These are phyloP conservation scores for Gracilaria domingensis DNA, from an alignment of 23 red algal species.

Conservation along the genomic window DNA sequence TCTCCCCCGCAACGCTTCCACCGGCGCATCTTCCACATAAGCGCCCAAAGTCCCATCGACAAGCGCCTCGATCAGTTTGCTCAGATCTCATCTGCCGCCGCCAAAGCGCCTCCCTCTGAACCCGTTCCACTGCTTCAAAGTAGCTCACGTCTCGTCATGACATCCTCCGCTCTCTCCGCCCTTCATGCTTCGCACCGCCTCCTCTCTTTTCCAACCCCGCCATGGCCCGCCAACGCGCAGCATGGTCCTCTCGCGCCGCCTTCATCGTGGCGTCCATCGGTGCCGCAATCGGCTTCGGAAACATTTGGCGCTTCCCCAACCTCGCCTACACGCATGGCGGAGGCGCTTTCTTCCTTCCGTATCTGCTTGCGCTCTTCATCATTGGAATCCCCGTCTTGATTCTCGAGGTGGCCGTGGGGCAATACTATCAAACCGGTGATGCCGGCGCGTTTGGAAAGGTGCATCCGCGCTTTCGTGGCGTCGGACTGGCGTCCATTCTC, in stretches of 20 bases:
- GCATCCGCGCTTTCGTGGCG: conserved; percentile 43
- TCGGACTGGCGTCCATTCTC: conserved; percentile 49
- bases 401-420: conserved; percentile 62
- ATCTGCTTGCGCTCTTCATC: conserved; percentile 61
- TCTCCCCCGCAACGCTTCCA: too few species aligned
- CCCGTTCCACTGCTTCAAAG: too few species aligned
- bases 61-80: too few species aligned
- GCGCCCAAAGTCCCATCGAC: too few species aligned
- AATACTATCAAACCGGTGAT: conserved; percentile 68
- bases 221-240: conserved; percentile 8
- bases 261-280: conserved; percentile 62
- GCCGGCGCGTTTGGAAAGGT: conserved; percentile 60
- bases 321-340: conserved; percentile 54
- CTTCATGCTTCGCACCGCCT: too few species aligned
- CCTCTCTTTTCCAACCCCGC: neutral
- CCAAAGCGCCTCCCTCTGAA: too few species aligned
- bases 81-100: too few species aligned
- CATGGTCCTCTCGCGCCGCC: conserved; percentile 49
- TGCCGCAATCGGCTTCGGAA: conserved; percentile 47
- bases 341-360: conserved; percentile 69
- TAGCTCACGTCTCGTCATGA: too few species aligned
- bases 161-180: too few species aligned
- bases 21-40: too few species aligned
- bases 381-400: conserved; percentile 65
- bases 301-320: conserved; percentile 65